phyloP scores from a whole-genome alignment of 805 yeast genomes.

The Dipodascus albidus region DNA sequence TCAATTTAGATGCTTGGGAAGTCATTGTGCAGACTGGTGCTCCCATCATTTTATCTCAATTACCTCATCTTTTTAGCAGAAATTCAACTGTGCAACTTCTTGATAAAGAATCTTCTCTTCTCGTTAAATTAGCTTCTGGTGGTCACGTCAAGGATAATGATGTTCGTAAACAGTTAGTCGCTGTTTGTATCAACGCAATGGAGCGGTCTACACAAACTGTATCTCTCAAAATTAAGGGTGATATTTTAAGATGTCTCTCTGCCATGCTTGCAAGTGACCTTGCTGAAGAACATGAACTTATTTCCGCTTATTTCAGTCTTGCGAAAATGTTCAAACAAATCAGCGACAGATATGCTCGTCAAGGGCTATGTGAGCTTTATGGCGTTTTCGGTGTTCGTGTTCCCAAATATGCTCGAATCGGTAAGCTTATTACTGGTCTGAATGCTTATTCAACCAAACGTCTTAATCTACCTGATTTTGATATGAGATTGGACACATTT shows the following conservation, averaged over 20 bases:
- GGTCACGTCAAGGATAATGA: conserved; percentile 45
- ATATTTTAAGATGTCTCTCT: conserved; percentile 46
- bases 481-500: conserved; percentile 57
- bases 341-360: conserved; percentile 51
- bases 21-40: conserved; percentile 39
- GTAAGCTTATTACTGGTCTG: conserved; percentile 46
- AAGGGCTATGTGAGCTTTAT: conserved; percentile 49
- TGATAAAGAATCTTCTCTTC: conserved; percentile 14
- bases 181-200: conserved; percentile 47
- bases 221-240: conserved; percentile 35
- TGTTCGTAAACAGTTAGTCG: conserved; percentile 41
- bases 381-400: conserved; percentile 44
- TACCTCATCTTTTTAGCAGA: conserved; percentile 14
- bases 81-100: conserved; percentile 9
- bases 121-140: conserved; percentile 33
- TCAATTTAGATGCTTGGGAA: conserved; percentile 36
- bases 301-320: conserved; percentile 32
- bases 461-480: conserved; percentile 70
- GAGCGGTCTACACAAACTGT: conserved; percentile 48
- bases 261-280: conserved; percentile 35
- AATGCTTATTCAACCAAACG: conserved; percentile 57
- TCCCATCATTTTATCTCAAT: conserved; percentile 18
- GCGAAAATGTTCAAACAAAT: conserved; percentile 50
- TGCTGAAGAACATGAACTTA: conserved; percentile 12
- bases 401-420: conserved; percentile 32